Conservation (phyloP, 345 rosid species). For the Gossypium arboreum region DNA sequence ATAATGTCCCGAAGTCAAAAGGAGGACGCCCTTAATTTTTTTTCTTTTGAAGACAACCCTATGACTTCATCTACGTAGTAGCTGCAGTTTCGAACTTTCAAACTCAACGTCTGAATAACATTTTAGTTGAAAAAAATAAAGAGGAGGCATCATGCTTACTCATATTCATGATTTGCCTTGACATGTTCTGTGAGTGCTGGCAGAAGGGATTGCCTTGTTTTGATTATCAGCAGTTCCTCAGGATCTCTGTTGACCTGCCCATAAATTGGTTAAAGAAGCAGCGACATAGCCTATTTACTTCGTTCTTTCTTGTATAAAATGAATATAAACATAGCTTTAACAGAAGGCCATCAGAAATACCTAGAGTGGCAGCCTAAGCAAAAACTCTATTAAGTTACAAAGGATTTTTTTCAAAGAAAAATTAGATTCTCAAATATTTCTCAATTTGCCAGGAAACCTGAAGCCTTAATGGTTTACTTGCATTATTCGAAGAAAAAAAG, state of each 20-base stretch:
- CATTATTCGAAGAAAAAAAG: neutral
- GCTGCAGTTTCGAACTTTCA: neutral
- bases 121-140: neutral
- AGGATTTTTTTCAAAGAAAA: too few species aligned
- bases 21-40: neutral
- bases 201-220: conserved; percentile 82
- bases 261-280: conserved; percentile 1
- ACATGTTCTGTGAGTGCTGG: conserved; percentile 77
- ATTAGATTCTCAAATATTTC: neutral
- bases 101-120: neutral
- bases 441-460: neutral
- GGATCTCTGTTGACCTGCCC: conserved; percentile 72
- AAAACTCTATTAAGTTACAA: neutral
- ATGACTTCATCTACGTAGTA: neutral
- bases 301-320: neutral
- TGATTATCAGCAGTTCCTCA: conserved; percentile 86
- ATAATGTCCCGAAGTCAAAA: neutral
- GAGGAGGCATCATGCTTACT: conserved; percentile 45
- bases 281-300: neutral
- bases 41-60: neutral
- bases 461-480: neutral
- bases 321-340: neutral
- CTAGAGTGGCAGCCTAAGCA: neutral
- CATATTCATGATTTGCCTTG: conserved; percentile 91
- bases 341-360: neutral